Conservation (phyloP, 1,284 basidiomycete genomes). For the Grifola frondosa region DNA sequence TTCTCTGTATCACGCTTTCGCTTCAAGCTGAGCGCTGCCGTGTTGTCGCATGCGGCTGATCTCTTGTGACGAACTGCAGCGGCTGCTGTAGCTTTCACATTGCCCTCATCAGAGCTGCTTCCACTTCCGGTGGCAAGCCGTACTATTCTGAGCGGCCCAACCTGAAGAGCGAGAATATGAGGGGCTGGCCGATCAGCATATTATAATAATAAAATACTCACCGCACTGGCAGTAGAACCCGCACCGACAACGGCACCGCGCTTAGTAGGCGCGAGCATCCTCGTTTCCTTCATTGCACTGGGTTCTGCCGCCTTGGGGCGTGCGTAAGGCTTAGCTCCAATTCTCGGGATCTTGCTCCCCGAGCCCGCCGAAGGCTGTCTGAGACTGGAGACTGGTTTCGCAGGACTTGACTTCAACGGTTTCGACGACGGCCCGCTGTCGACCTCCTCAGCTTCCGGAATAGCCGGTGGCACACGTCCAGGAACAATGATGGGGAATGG, state of each 20-base stretch:
- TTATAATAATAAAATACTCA: background rate
- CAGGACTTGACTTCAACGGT: conserved; percentile 12
- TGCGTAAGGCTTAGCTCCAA: conserved; percentile 64
- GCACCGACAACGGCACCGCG: too few relatives aligned
- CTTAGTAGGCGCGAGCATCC: too few relatives aligned
- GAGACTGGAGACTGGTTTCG: conserved; percentile 40
- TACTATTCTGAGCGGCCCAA: conserved; percentile 20
- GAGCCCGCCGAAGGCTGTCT: conserved; percentile 49
- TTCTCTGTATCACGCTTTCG: conserved; percentile 40
- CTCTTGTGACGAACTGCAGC: conserved; percentile 16
- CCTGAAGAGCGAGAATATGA: too few relatives aligned
- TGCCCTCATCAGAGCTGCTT: conserved; percentile 28
- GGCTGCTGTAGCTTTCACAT: conserved; percentile 3
- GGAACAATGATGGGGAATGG: conserved; percentile 24
- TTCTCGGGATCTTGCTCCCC: conserved; percentile 68
- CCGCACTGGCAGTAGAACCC: background rate
- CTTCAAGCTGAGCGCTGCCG: conserved; percentile 31
- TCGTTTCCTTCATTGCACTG: too few relatives aligned
- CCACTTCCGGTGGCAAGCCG: conserved; percentile 23
- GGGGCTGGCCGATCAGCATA: too few relatives aligned
- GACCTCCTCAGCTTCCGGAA: conserved; percentile 30
- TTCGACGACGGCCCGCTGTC: conserved; percentile 5
- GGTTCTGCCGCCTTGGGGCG: conserved; percentile 20
- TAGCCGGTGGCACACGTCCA: conserved; percentile 18
- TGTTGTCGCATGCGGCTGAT: conserved; percentile 1